Evolutionary conservation across 1,139 yeast species (phyloP).

Genomic region (Blastobotrys proliferans): DNA sequence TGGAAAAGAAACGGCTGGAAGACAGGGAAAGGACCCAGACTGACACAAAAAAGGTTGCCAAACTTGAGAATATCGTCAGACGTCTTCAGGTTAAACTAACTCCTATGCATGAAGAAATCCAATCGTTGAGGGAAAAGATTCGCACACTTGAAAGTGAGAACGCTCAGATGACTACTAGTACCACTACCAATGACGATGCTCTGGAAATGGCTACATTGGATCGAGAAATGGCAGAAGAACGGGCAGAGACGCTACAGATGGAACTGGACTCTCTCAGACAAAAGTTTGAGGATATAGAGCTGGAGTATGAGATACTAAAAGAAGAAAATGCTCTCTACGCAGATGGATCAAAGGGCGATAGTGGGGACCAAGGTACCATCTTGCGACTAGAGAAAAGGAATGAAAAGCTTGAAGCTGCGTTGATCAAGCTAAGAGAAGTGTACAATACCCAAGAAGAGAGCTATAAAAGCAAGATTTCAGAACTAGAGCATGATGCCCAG

Average conservation of each 20-base stretch:
- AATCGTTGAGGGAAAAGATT: conserved; percentile 26
- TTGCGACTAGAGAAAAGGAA: conserved; percentile 40
- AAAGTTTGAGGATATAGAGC: conserved; percentile 39
- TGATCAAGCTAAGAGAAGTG: conserved; percentile 38
- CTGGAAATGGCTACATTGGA: conserved; percentile 55
- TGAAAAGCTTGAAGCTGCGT: conserved; percentile 40
- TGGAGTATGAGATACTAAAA: conserved; percentile 42
- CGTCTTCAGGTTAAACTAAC: conserved; percentile 33
- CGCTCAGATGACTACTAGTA: conserved; percentile 35
- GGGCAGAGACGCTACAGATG: conserved; percentile 38
- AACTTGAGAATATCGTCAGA: conserved; percentile 42
- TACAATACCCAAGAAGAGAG: conserved; percentile 38
- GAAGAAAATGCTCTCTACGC: conserved; percentile 45
- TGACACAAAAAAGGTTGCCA: conserved; percentile 29
- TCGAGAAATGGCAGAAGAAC: conserved; percentile 47
- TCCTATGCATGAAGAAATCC: conserved; percentile 36
- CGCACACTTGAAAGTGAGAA: conserved; percentile 28
- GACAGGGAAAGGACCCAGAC: conserved; percentile 29
- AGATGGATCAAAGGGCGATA: conserved; percentile 16
- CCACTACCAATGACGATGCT: conserved; percentile 43
- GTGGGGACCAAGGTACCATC: conserved; percentile 28
- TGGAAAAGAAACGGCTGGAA: conserved; percentile 32
- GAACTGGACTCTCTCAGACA: conserved; percentile 34
- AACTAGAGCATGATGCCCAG: conserved; percentile 28
- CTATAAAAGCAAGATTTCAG: conserved; percentile 38